phyloP scores from a whole-genome alignment of 2,329 filamentous ascomycete species.

The Sordariomycetes sp. region DNA sequence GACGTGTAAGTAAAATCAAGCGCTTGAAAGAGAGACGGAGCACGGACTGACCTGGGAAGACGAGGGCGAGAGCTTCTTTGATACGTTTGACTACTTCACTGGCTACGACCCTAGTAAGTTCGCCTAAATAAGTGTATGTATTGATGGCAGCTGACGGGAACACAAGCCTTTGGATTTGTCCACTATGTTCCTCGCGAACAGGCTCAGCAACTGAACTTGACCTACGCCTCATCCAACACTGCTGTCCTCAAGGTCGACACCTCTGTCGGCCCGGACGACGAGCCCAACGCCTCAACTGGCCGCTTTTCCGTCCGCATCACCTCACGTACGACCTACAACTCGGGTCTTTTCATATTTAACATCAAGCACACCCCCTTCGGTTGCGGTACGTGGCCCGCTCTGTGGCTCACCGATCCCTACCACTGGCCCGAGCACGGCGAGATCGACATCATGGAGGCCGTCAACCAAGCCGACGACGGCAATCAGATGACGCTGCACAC shows the following conservation, averaged over 20 bases:
- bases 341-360: constrained; percentile 61
- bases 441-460: constrained; percentile 53
- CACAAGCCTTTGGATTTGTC: constrained; percentile 37
- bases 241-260: constrained; percentile 55
- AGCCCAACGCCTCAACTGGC: constrained; percentile 44
- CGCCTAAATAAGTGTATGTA: too few relatives aligned
- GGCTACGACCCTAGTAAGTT: constrained; percentile 38
- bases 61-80: constrained; percentile 40
- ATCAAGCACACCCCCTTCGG: constrained; percentile 54
- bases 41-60: constrained; percentile 20
- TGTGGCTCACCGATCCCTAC: constrained; percentile 53
- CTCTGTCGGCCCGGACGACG: constrained; percentile 34
- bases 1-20: constrained; percentile 35
- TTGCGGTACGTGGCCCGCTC: constrained; percentile 55
- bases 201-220: constrained; percentile 46
- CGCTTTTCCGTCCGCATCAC: constrained; percentile 55
- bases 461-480: constrained; percentile 42
- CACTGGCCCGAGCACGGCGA: constrained; percentile 58
- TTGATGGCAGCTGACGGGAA: too few relatives aligned
- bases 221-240: constrained; percentile 42
- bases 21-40: too few relatives aligned
- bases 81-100: constrained; percentile 43
- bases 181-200: constrained; percentile 39
- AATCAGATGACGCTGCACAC: constrained; percentile 55
- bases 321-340: constrained; percentile 49